Base-by-base conservation (phyloP, 176 grass and related monocot genomes). In the Triticum monococcum region DNA sequence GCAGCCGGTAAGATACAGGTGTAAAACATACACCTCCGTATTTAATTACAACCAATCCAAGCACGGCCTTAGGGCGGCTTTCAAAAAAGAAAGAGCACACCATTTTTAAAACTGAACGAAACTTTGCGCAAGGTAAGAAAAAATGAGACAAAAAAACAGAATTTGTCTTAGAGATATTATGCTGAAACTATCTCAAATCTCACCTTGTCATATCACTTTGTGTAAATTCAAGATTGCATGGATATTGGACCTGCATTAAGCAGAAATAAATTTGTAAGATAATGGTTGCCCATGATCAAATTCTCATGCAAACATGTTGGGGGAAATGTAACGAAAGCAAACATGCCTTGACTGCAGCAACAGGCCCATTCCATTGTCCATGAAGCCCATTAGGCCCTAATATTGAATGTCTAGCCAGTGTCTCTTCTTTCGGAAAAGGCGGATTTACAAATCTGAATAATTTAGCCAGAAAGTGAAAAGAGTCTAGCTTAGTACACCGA, bases 331-430 rank as follows among this genome's bases (percentile, higher is more conserved):
- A 90, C 45, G 23, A 80, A 80, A 80, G 85, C 31, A 68, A 74
- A 64, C 83, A 87, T 96, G 94, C 97, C 94, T 88, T 99, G 77
- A 94, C 90, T 89, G 77, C 90, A 90, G 92, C 79, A 86, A 94
- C 85, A 69, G 92, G 94, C 64, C 79, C 87, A 80, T 63, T 88
- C 92, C 90, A 91, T 83, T 89, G 85, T 66, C 90, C 89, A 46
- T 87, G 87, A 63, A 99, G 92, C 67, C 97, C 97, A 85, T 99
- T 96, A 79, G 94, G 90, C 67, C 97, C 97, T 87, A 99, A 93
- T 94, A 99, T 99, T 60, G 97, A 94, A 77, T 99, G 97, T 81
- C 97, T 99, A 62, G 94, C 95, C 72, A 99, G 87, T 72, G 97
- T 94, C 96, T 99, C 97, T 91, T 99, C 92, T 77, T 94, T 99